Evolutionary conservation across 345 rosid species (phyloP).

Genomic region (Euphorbia tirucalli): DNA sequence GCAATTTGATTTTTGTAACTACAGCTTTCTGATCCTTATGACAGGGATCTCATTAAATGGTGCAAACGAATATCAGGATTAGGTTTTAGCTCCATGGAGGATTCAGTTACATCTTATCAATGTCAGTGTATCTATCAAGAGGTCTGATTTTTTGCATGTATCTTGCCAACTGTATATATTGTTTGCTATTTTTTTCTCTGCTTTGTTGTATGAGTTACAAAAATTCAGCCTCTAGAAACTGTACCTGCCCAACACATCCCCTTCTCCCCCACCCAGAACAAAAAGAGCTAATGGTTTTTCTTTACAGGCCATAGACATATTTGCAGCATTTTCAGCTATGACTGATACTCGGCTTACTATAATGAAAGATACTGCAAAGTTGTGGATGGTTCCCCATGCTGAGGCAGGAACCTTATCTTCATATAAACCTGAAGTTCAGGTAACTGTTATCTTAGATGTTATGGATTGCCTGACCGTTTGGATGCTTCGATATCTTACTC

Average conservation of each 20-base stretch:
- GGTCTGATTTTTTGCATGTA: constrained; percentile 37
- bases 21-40: constrained; percentile 29
- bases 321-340: constrained; percentile 58
- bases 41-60: constrained; percentile 95
- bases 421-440: constrained; percentile 78
- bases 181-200: neutral
- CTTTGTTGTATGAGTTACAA: neutral
- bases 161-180: neutral
- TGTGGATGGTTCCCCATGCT: constrained; percentile 58
- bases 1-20: constrained; percentile 13
- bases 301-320: constrained; percentile 75
- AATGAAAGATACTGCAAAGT: constrained; percentile 54
- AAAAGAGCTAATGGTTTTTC: constrained; percentile 12
- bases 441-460: constrained; percentile 28
- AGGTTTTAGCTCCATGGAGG: constrained; percentile 16
- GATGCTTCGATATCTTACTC: constrained; percentile 26
- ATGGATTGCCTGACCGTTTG: neutral
- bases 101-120: constrained; percentile 47
- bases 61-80: constrained; percentile 70
- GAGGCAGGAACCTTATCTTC: constrained; percentile 43
- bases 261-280: neutral
- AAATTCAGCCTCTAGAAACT: neutral
- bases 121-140: constrained; percentile 61
- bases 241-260: neutral
- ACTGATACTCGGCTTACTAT: constrained; percentile 43